Conservation (phyloP, 805 yeast species). For the Cephaloascus albidus region DNA sequence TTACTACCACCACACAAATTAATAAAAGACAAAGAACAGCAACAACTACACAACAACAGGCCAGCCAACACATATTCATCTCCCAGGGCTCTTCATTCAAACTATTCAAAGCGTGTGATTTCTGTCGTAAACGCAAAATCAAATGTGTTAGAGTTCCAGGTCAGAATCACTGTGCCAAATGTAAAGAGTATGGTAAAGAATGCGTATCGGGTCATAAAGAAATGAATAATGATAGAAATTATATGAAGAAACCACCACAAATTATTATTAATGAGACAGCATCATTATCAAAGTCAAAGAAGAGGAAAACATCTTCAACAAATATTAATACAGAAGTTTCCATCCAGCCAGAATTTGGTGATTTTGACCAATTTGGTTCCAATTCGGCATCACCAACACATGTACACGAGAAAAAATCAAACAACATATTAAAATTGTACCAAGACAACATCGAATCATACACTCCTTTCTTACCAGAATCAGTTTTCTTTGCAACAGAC, state of each 20-base stretch:
- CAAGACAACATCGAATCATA: constrained; percentile 8
- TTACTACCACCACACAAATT: too few species aligned
- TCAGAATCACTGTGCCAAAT: constrained; percentile 2
- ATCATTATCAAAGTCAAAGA: neutral
- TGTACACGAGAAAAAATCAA: neutral
- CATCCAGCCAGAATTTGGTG: neutral
- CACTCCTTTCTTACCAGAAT: constrained; percentile 10
- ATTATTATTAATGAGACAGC: neutral
- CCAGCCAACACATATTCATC: neutral
- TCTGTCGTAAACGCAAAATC: constrained; percentile 6
- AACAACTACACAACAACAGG: neutral
- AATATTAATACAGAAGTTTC: neutral
- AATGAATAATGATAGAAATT: neutral
- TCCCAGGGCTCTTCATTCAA: neutral
- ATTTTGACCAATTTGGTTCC: neutral
- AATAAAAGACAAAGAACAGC: neutral
- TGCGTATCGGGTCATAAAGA: constrained; percentile 2
- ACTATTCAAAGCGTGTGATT: constrained; percentile 6
- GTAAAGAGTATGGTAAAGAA: constrained; percentile 3
- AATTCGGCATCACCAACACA: neutral
- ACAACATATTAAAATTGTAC: constrained; percentile 4
- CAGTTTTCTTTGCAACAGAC: constrained; percentile 5
- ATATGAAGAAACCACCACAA: too few species aligned
- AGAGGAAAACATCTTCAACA: too few species aligned
- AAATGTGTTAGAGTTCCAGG: constrained; percentile 6